Percentiles rank a stretch among this genome's conserved stretches.
Conservation (phyloP, 805 yeast species). For the Helenozyma baotianmanensis region DNA sequence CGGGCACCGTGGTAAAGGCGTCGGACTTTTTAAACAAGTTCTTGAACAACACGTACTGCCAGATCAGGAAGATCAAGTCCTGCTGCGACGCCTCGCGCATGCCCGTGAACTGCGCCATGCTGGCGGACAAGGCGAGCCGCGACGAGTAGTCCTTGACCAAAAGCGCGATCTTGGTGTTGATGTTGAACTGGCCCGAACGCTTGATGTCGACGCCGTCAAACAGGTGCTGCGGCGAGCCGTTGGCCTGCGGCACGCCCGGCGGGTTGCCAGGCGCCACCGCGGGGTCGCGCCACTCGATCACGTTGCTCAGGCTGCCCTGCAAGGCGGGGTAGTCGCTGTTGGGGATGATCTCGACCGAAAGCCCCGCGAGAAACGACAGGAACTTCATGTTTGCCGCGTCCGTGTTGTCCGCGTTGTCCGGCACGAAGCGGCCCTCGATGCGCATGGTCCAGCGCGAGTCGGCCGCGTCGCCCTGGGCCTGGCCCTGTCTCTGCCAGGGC, state of each 20-base stretch:
- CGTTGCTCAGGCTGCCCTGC: slow-evolving; percentile 29
- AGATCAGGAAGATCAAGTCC: slow-evolving; percentile 70
- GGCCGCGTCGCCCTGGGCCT: slow-evolving; percentile 19
- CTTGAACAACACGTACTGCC: slow-evolving; percentile 75
- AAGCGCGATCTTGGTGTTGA: slow-evolving; percentile 68
- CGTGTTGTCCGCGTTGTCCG: slow-evolving; percentile 14
- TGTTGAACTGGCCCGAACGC: slow-evolving; percentile 57
- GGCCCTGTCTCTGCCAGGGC: slow-evolving; percentile 61
- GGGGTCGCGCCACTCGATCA: slow-evolving; percentile 90
- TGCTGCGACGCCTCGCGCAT: slow-evolving; percentile 77
- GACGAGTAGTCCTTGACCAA: slow-evolving; percentile 71
- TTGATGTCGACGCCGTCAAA: slow-evolving; percentile 90
- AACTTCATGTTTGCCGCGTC: slow-evolving; percentile 12
- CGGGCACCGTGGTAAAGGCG: slow-evolving; percentile 31
- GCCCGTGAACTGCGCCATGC: slow-evolving; percentile 67
- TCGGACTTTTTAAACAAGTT: slow-evolving; percentile 41
- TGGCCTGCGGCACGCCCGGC: slow-evolving; percentile 1
- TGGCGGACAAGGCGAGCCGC: slow-evolving; percentile 58
- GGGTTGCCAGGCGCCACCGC: slow-evolving; percentile 17
- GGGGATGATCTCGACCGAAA: slow-evolving; percentile 69
- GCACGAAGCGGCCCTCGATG: slow-evolving; percentile 77
- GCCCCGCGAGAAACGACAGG: slow-evolving; percentile 66
- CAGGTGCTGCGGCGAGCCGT: slow-evolving; percentile 17
- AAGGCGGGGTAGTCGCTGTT: slow-evolving; percentile 36
- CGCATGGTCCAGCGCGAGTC: slow-evolving; percentile 78